Evolutionary conservation across 148 eudicot genomes (phyloP).

Genomic region (Heliamphora exappendiculata): DNA sequence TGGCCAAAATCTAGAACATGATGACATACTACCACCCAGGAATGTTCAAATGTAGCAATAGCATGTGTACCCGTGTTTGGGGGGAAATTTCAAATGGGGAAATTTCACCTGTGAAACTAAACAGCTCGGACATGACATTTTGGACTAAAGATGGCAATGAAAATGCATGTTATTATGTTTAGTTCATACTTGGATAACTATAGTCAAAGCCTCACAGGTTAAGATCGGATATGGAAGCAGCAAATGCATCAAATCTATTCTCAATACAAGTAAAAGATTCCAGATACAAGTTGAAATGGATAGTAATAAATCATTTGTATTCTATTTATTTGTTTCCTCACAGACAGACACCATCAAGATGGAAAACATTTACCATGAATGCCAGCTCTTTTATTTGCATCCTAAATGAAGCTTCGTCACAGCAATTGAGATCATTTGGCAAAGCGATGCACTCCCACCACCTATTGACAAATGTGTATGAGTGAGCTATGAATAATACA

Average conservation of each 20-base stretch:
- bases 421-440: constrained; percentile 68
- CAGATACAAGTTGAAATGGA: background rate
- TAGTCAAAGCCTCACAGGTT: background rate
- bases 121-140: constrained; percentile 4
- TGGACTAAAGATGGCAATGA: background rate
- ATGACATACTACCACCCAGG: background rate
- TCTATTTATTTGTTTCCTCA: background rate
- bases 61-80: too few relatives aligned
- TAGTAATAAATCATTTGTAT: background rate
- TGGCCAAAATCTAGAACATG: background rate
- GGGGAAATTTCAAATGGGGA: background rate
- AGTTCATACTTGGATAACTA: background rate
- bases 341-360: background rate
- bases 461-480: constrained; percentile 28
- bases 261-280: background rate
- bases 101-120: background rate
- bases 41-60: background rate
- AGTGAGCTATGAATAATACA: background rate
- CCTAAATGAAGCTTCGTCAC: constrained; percentile 63
- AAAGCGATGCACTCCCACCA: constrained; percentile 99
- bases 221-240: background rate
- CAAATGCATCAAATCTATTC: background rate
- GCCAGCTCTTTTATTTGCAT: constrained; percentile 78
- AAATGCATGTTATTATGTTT: background rate
- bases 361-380: constrained; percentile 43